Evolutionary conservation across 345 rosid genomes (phyloP), one percentile per base, ranked within the genome.

Genomic region (Eucalyptus globulus): DNA sequence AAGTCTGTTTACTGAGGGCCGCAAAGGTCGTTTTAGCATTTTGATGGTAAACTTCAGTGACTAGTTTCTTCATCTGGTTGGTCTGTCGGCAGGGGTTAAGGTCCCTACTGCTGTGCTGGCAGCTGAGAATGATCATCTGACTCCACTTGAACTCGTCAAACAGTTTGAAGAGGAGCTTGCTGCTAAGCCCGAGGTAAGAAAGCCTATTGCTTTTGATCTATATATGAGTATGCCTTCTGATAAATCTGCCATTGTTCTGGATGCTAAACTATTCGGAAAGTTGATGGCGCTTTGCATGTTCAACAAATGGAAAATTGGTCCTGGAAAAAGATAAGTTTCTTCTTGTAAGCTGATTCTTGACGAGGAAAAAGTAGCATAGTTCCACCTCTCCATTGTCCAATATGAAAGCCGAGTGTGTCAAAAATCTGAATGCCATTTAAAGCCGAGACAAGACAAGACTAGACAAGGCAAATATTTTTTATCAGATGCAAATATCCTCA

Each of bases 91-190:
- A 93, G 93, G 56, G 83, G 86, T 91, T 53, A 92, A 88, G 89
- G 92, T 88, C 87, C 95, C 94, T 44, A 88, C 91, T 76, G 89
- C 93, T 27, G 67, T 91, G 49, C 88, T 93, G 29, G 95, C 92
- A 89, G 95, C 94, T 17, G 94, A 93, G 91, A 87, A 83, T 26
- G 95, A 91, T 81, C 90, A 88, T 0, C 58, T 91, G 21, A 92
- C 93, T 56, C 95, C 94, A 37, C 93, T 92, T 26, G 92, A 88
- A 34, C 92, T 93, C 53, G 15, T 93, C 91, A 91, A 91, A 88
- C 92, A 91, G 90, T 92, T 90, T 86, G 94, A 93, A 86, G 93
- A 91, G 69, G 89, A 69, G 67, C 91, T 92, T 86, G 86, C 90
- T 87, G 90, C 94, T 37, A 93, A 91, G 87, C 60, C 92, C 47